Percentiles rank a stretch among this genome's conserved stretches.
Conservation (phyloP, 352 stramenopile species). For the Phytophthora podocarpi region DNA sequence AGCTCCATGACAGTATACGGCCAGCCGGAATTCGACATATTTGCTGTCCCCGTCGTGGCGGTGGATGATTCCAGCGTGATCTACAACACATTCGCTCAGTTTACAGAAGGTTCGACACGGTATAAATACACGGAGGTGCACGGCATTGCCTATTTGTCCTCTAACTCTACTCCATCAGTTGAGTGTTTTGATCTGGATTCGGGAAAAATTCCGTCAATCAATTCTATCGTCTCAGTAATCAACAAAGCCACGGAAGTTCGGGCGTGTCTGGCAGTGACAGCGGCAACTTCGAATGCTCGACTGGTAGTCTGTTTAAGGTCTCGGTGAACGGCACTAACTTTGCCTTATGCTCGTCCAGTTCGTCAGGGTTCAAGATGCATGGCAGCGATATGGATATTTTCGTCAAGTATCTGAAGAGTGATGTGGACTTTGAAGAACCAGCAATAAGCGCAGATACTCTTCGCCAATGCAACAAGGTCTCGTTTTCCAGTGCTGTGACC, state of each 20-base stretch:
- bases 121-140: constrained; percentile 37
- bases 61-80: constrained; percentile 6
- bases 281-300: background rate
- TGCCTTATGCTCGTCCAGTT: background rate
- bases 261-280: background rate
- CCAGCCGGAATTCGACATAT: constrained; percentile 27
- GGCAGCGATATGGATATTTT: constrained; percentile 15
- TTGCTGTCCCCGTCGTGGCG: constrained; percentile 26
- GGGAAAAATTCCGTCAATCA: constrained; percentile 12
- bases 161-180: constrained; percentile 3
- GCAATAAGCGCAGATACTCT: no score
- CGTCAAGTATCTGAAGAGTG: constrained; percentile 1
- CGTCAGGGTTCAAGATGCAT: constrained; percentile 9
- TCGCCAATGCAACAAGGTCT: background rate
- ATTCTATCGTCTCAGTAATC: constrained; percentile 12
- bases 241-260: constrained; percentile 6
- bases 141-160: constrained; percentile 21
- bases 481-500: background rate
- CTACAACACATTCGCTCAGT: constrained; percentile 25
- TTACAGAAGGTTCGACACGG: constrained; percentile 2
- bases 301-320: constrained; percentile 12
- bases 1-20: constrained; percentile 32
- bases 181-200: constrained; percentile 18
- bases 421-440: background rate
- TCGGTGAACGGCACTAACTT: constrained; percentile 4